Evolutionary conservation across 495 filamentous ascomycete species (phyloP).

Genomic region (Penicillium fimorum): DNA sequence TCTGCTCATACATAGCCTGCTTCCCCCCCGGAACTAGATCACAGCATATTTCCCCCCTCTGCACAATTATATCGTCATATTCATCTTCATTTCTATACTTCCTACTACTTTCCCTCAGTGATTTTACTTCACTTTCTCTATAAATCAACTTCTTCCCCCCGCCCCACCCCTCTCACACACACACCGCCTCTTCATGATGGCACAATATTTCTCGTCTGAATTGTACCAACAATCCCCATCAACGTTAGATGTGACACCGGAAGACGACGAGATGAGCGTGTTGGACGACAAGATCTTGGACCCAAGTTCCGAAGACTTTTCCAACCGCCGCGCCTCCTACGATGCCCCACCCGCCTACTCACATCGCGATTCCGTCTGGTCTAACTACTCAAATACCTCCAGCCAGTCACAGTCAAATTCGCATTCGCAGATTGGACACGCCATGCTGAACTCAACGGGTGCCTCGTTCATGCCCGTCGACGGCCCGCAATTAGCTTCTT

Average conservation of each 20-base stretch:
- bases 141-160: conserved; percentile 17
- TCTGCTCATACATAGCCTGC: conserved; percentile 28
- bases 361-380: conserved; percentile 73
- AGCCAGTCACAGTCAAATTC: conserved; percentile 40
- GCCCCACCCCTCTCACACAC: conserved; percentile 17
- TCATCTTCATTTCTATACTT: conserved; percentile 26
- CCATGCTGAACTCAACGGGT: conserved; percentile 37
- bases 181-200: conserved; percentile 42
- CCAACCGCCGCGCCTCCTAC: conserved; percentile 69
- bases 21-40: conserved; percentile 21
- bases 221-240: conserved; percentile 63
- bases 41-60: conserved; percentile 13
- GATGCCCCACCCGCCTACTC: conserved; percentile 66
- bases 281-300: conserved; percentile 86
- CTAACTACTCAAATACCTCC: conserved; percentile 61
- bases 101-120: conserved; percentile 12
- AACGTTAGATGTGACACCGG: conserved; percentile 63
- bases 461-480: conserved; percentile 61
- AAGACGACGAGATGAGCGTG: conserved; percentile 79
- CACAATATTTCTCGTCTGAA: conserved; percentile 51
- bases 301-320: conserved; percentile 65
- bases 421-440: conserved; percentile 38
- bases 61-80: conserved; percentile 18
- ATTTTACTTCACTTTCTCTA: conserved; percentile 23
- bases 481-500: conserved; percentile 42